Evolutionary conservation across 2,329 filamentous ascomycete genomes (phyloP).

Genomic region (Magnaporthales sp.): DNA sequence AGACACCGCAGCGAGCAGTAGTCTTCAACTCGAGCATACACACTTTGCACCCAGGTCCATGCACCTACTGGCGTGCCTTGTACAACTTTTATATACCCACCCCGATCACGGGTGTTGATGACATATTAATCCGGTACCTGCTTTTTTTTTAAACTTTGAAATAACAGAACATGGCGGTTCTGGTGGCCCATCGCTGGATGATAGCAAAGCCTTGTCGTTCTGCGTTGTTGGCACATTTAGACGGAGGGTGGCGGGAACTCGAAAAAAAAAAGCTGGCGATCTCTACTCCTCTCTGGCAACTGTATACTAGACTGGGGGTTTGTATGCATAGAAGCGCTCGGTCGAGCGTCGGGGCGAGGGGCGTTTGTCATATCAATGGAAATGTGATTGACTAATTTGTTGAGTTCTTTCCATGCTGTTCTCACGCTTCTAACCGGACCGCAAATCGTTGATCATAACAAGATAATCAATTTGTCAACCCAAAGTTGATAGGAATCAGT

Average conservation of each 20-base stretch:
- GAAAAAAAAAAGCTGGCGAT: neutral
- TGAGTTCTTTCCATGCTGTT: neutral
- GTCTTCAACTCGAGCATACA: neutral
- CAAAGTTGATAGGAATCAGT: neutral
- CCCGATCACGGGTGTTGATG: neutral
- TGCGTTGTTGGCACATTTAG: neutral
- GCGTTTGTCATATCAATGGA: conserved; percentile 3
- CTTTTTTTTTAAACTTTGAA: neutral
- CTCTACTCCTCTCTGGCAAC: conserved; percentile 5
- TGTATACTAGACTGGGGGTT: conserved; percentile 5
- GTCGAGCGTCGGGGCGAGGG: conserved; percentile 1
- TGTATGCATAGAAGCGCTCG: conserved; percentile 2
- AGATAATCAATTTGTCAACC: neutral
- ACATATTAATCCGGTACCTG: neutral
- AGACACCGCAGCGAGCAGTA: neutral
- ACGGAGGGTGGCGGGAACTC: neutral
- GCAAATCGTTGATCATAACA: neutral
- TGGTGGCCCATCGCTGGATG: neutral
- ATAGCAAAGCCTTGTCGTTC: neutral
- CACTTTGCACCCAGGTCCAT: neutral
- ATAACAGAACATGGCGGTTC: neutral
- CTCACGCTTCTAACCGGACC: neutral
- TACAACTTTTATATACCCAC: conserved; percentile 1
- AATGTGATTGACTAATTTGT: neutral
- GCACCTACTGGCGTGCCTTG: neutral